phyloP scores from a whole-genome alignment of 73 alveolate species.

The Paramecium biaurelia region DNA sequence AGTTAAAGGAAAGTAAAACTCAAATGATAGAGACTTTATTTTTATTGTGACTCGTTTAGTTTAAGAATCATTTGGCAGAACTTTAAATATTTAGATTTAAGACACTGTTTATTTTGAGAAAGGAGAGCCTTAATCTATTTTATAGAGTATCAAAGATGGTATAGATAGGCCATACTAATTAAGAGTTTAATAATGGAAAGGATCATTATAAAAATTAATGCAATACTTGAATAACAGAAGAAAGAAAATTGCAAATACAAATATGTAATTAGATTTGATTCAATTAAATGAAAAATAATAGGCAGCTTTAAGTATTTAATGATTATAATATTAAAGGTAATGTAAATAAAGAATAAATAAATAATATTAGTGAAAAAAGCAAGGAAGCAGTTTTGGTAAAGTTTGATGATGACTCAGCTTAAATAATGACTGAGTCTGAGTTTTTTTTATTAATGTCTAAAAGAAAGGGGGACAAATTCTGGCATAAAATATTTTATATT shows the following conservation, averaged over 20 bases:
- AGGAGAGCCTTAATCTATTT: neutral
- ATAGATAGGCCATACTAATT: conserved; percentile 17
- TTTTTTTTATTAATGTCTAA: neutral
- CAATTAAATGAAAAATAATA: neutral
- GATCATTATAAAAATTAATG: neutral
- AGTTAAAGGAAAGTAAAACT: neutral
- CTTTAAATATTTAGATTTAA: neutral
- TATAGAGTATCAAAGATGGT: conserved; percentile 32
- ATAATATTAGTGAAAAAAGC: neutral
- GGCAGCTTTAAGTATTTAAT: neutral
- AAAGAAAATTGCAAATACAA: neutral
- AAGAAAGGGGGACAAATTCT: neutral
- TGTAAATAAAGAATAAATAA: neutral
- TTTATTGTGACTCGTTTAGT: conserved; percentile 10
- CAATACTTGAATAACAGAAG: conserved; percentile 21
- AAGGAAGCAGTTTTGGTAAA: conserved; percentile 16
- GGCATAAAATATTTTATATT: neutral
- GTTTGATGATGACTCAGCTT: neutral
- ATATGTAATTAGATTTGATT: neutral
- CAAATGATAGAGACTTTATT: conserved; percentile 33
- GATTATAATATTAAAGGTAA: neutral
- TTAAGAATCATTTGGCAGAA: neutral
- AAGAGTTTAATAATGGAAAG: neutral
- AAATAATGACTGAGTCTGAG: conserved; percentile 32
- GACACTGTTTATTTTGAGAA: conserved; percentile 11